Base-by-base conservation (phyloP, 169 alveolate genomes). In the Sarcocystis neurona region DNA sequence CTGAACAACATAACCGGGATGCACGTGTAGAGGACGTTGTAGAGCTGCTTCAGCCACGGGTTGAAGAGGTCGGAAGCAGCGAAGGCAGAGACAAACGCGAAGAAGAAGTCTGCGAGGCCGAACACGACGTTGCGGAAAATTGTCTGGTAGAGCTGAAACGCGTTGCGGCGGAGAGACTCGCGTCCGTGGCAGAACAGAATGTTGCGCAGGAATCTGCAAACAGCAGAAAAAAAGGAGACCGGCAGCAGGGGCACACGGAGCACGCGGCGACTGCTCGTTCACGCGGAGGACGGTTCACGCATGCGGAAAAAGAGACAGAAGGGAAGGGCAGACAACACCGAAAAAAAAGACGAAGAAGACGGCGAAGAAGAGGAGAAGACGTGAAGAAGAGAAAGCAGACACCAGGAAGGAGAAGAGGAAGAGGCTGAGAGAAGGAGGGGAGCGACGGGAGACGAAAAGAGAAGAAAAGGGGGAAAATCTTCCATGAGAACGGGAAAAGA, bases 161-260 rank as follows among this genome's bases (percentile, higher is more conserved):
- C 82, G 88, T 96, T 95, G 88, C 96, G 94, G 75, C 97, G 87
- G 32, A 94, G 92, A 58, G 96, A 88, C 93, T 94, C 95, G 37
- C 97, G 91, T 1, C 99, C 99, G 93, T 97, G 98, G 37, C 94
- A 95, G 53, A 97, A 95, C 43, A 96, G 92, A 56, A 97, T 87
- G 56, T 84, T 90, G 47, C 78, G 82, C 80, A 92, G 84, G 94
- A 80, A 94, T 95, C 96, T 91, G 77, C 87, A 53, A 44, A 30
- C 8, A 32, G 23, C 37, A 48, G 46, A 30, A 15, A 18, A 2
- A 1, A 1, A 15, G 32, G 10, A 15, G 47, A 87, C 86, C 34
- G 1, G 47, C 84, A 6, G 34, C 37, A 37, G 32, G 41, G 39
- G 39, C 3, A 32, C 10, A 23, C 6, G 60, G 60, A 37, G 53